Base-by-base conservation (phyloP, 306 rosid genomes). In the Pterocarpus santalinus region DNA sequence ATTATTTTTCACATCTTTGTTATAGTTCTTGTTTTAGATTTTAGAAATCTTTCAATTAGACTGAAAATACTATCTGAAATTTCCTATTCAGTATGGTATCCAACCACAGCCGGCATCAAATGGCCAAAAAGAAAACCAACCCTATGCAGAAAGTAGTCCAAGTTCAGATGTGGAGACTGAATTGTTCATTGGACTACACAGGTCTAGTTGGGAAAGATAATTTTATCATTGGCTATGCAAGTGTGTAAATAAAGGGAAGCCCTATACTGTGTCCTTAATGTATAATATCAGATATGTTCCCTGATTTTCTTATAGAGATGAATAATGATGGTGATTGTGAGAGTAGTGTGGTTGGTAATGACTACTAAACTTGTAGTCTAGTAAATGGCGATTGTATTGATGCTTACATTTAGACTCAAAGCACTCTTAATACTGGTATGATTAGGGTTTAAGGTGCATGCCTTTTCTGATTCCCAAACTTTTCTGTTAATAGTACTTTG, bases 131-230 rank as follows among this genome's bases (percentile, higher is more conserved):
- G 88, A 82, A 72, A 82, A 46, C 52, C 60, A 78, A 11, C 32
- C 71, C 7, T 77, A 55, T 72, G 73, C 56, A 44, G 91, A 91
- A 70, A 87, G 91, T 76, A 85, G 84, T 69, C 87, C 92, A 60
- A 86, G 85, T 76, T 91, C 97, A 56, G 92, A 89, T 7, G 98
- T 94, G 38, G 97, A 88, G 83, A 94, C 97, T 17, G 97, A 87
- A 47, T 83, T 94, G 87, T 89, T 85, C 85, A 94, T 94, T 80
- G 97, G 98, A 69, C 86, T 75, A 56, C 98, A 71, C 83, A 67
- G 94, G 61, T 72, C 77, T 74, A 57, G 56, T 49, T 84, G 66
- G 72, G 3, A 53, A 13, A 22, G 69, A 73, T 33, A 43, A 12
- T 32, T 52, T n/a, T 65, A 74, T 68, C 66, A 69, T 36, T 32